These are phyloP conservation scores for Rhizopogon vinicolor DNA, from an alignment of 768 basidiomycete genomes.

Conservation along the genomic window DNA sequence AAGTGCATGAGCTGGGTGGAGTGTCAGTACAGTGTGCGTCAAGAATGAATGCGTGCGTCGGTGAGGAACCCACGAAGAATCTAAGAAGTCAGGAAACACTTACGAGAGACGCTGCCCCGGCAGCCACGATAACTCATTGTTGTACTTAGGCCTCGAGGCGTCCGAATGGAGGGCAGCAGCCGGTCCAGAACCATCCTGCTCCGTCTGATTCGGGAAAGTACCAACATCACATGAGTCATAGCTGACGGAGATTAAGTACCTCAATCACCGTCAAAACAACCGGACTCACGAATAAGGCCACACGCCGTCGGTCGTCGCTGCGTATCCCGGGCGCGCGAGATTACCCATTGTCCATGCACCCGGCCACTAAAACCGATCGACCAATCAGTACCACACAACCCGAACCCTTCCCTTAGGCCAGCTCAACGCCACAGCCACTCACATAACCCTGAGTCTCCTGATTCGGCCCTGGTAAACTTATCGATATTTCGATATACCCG, in stretches of 20 bases:
- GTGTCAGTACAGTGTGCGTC: neutral
- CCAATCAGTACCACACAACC: neutral
- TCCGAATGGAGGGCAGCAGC: constrained; percentile 53
- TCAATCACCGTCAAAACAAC: neutral
- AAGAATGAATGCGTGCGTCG: neutral
- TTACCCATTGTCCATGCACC: constrained; percentile 91
- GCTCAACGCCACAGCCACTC: constrained; percentile 15
- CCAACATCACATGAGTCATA: constrained; percentile 56
- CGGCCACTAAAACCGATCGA: constrained; percentile 53
- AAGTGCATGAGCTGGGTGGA: constrained; percentile 61
- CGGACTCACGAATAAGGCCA: constrained; percentile 73
- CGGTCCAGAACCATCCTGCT: constrained; percentile 47
- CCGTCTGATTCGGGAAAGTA: constrained; percentile 49
- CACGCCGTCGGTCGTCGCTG: constrained; percentile 73
- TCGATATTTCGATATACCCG: constrained; percentile 66
- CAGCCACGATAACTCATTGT: constrained; percentile 66
- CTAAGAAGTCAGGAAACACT: constrained; percentile 17
- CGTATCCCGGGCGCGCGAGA: constrained; percentile 76
- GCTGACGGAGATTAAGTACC: constrained; percentile 21
- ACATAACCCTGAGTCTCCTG: constrained; percentile 45
- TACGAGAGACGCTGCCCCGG: constrained; percentile 74
- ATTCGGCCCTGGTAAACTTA: constrained; percentile 56
- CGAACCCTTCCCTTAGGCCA: neutral
- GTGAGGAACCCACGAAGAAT: constrained; percentile 2
- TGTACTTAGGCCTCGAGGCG: constrained; percentile 44